Conservation (phyloP, 2,329 filamentous ascomycete genomes). For the Colletotrichum melonis region DNA sequence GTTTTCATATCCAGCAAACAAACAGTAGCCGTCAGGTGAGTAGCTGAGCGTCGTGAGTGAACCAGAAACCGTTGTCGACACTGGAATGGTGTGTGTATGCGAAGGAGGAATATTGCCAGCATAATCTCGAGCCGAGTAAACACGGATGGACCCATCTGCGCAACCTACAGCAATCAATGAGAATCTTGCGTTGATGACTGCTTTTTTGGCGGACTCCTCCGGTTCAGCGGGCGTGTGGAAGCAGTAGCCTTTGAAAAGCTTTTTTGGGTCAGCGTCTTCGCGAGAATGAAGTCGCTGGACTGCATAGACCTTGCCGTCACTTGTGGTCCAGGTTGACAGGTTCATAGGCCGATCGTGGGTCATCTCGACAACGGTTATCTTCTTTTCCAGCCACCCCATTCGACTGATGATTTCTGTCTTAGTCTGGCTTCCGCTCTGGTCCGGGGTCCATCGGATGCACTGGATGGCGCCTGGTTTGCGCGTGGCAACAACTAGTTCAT, state of each 20-base stretch:
- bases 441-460: conserved; percentile 94
- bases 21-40: conserved; percentile 94
- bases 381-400: conserved; percentile 88
- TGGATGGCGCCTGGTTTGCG: conserved; percentile 93
- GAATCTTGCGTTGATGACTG: conserved; percentile 93
- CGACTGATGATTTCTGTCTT: conserved; percentile 89
- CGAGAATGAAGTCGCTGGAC: conserved; percentile 76
- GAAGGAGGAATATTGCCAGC: conserved; percentile 91
- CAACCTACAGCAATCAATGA: conserved; percentile 92
- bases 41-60: conserved; percentile 80
- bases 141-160: conserved; percentile 79
- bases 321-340: conserved; percentile 90
- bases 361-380: conserved; percentile 82
- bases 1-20: conserved; percentile 91
- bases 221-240: conserved; percentile 80
- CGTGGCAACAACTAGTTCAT: conserved; percentile 92
- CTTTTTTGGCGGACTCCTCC: conserved; percentile 73
- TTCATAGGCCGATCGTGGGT: conserved; percentile 97
- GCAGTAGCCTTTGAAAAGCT: conserved; percentile 88
- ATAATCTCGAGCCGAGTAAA: conserved; percentile 96
- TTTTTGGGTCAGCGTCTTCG: conserved; percentile 61
- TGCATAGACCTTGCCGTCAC: conserved; percentile 88
- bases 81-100: conserved; percentile 78
- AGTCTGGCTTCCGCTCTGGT: conserved; percentile 84
- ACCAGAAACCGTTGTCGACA: conserved; percentile 76